Evolutionary conservation across 2,329 filamentous ascomycete species (phyloP).

Genomic region (Fusarium temperatum): DNA sequence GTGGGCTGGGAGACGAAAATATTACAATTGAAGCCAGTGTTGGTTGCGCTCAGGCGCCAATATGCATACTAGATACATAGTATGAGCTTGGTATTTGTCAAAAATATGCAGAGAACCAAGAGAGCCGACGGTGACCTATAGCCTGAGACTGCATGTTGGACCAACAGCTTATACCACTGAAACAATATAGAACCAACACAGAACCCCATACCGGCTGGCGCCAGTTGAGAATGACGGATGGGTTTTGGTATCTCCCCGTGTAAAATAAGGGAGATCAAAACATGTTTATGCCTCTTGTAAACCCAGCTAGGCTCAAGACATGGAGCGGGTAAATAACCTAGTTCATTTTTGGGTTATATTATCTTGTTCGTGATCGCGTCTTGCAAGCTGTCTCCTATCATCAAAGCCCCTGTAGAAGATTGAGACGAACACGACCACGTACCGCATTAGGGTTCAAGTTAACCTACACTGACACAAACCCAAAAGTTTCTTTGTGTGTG

Average conservation of each 20-base stretch:
- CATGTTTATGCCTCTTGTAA: slow-evolving; percentile 9
- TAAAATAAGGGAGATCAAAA: slow-evolving; percentile 25
- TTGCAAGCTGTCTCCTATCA: not conserved
- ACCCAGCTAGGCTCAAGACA: slow-evolving; percentile 16
- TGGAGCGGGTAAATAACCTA: slow-evolving; percentile 19
- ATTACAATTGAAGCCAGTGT: not conserved
- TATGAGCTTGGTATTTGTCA: not conserved
- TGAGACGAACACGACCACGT: slow-evolving; percentile 4
- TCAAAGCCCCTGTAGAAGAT: not conserved
- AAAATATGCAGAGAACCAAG: not conserved
- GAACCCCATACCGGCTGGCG: not conserved
- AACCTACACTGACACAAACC: slow-evolving; percentile 1
- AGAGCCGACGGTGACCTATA: not conserved
- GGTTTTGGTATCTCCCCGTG: not conserved
- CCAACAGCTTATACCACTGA: not conserved
- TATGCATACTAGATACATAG: not conserved
- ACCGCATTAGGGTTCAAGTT: slow-evolving; percentile 1
- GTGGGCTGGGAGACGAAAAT: not conserved
- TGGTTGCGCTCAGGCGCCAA: slow-evolving; percentile 2
- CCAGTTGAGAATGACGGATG: not conserved
- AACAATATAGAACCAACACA: slow-evolving; percentile 8
- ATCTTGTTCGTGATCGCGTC: slow-evolving; percentile 13
- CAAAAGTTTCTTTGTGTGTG: not conserved
- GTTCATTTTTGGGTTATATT: slow-evolving; percentile 4
- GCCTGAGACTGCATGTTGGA: not conserved